phyloP scores from a whole-genome alignment of 2,329 filamentous ascomycete genomes.

The Moelleriella libera region DNA sequence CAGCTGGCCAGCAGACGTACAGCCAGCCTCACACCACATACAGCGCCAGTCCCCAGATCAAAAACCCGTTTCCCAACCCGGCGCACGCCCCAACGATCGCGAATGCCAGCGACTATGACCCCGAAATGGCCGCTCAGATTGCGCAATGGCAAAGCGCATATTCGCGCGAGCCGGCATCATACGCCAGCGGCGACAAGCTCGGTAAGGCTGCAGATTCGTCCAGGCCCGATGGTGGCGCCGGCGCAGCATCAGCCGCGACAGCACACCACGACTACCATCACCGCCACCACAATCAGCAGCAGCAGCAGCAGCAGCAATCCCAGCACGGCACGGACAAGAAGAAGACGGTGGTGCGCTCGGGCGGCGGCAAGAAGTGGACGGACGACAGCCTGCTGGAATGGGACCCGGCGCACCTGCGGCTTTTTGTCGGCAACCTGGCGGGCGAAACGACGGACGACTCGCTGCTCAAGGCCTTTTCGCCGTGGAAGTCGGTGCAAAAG shows the following conservation, averaged over 20 bases:
- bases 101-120: slow-evolving; percentile 32
- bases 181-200: slow-evolving; percentile 15
- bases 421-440: slow-evolving; percentile 93
- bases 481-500: slow-evolving; percentile 80
- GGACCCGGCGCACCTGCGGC: slow-evolving; percentile 85
- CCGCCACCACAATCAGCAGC: background rate
- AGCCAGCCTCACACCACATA: slow-evolving; percentile 23
- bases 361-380: slow-evolving; percentile 86
- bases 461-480: slow-evolving; percentile 81
- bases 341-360: slow-evolving; percentile 78
- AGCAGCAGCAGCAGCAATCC: slow-evolving; percentile 7
- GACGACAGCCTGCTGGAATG: slow-evolving; percentile 84
- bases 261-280: too few species aligned
- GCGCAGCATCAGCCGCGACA: too few species aligned
- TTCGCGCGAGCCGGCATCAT: slow-evolving; percentile 17
- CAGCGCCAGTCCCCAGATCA: slow-evolving; percentile 46
- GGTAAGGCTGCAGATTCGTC: slow-evolving; percentile 10
- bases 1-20: slow-evolving; percentile 6
- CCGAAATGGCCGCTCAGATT: slow-evolving; percentile 81
- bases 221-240: too few species aligned
- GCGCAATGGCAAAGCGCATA: slow-evolving; percentile 94
- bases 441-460: slow-evolving; percentile 97
- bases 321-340: slow-evolving; percentile 45
- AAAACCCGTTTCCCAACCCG: slow-evolving; percentile 67
- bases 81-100: slow-evolving; percentile 26